Percentiles rank a stretch among this genome's conserved stretches.
These are phyloP conservation scores for Marasmius sp. DNA, from an alignment of 1,284 basidiomycete species.

Conservation along the genomic window DNA sequence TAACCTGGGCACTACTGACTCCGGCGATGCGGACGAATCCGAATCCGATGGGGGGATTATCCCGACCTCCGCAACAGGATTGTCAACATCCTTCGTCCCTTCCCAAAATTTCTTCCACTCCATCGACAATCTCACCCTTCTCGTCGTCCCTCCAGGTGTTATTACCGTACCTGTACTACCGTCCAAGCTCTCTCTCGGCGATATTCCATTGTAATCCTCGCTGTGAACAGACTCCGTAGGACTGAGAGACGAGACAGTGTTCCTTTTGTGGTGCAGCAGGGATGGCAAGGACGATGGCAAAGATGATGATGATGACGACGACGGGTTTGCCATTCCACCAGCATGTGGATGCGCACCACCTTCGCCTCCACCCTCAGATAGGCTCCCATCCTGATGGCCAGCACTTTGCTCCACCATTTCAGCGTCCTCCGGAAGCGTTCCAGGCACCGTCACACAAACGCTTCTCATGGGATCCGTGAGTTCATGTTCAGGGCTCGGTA, in stretches of 20 bases:
- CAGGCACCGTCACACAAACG: constrained; percentile 64
- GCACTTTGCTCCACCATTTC: neutral
- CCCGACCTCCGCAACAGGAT: constrained; percentile 12
- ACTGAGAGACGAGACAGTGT: constrained; percentile 7
- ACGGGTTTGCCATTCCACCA: neutral
- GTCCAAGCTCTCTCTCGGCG: constrained; percentile 1
- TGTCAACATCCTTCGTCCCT: constrained; percentile 52
- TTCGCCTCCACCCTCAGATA: constrained; percentile 1
- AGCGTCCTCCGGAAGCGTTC: constrained; percentile 43
- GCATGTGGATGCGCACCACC: neutral
- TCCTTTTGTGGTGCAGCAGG: constrained; percentile 1
- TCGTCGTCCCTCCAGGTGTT: constrained; percentile 10
- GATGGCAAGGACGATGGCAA: neutral
- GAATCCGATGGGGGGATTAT: constrained; percentile 1
- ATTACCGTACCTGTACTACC: constrained; percentile 4
- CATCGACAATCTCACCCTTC: constrained; percentile 14
- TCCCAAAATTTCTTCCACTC: constrained; percentile 69
- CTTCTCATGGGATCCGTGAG: constrained; percentile 82
- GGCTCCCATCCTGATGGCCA: constrained; percentile 1
- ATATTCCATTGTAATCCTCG: neutral
- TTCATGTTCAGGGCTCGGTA: constrained; percentile 87
- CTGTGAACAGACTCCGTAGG: neutral
- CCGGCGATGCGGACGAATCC: neutral
- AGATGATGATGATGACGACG: neutral
- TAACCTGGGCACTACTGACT: neutral